Conservation (phyloP, 1,284 basidiomycete genomes). For the Sutorius eximius region DNA sequence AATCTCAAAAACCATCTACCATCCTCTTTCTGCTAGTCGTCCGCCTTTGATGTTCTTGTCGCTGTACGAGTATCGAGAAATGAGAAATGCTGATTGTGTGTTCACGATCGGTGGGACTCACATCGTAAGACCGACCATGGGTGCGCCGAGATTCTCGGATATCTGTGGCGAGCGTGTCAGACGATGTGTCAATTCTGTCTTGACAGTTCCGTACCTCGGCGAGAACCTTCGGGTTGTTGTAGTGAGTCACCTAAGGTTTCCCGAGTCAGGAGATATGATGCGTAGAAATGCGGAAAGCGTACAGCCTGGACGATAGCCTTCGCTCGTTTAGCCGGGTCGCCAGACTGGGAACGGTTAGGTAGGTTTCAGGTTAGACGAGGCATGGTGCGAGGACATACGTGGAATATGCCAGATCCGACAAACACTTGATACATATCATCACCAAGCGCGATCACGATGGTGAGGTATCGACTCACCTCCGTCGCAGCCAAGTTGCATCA, state of each 20-base stretch:
- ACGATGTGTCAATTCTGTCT: background rate
- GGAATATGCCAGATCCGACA: slow-evolving; percentile 94
- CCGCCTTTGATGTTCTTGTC: slow-evolving; percentile 67
- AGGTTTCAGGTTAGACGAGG: slow-evolving; percentile 1
- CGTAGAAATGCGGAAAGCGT: slow-evolving; percentile 24
- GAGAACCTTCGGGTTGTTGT: slow-evolving; percentile 87
- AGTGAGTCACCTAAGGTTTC: slow-evolving; percentile 77
- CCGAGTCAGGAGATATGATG: slow-evolving; percentile 6
- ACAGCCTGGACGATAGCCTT: slow-evolving; percentile 97
- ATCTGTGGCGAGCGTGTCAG: slow-evolving; percentile 46
- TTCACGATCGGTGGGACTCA: slow-evolving; percentile 39
- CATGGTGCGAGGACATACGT: slow-evolving; percentile 50
- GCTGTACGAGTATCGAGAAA: slow-evolving; percentile 36
- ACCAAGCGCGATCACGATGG: slow-evolving; percentile 6
- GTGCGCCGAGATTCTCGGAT: slow-evolving; percentile 85
- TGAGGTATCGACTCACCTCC: slow-evolving; percentile 65
- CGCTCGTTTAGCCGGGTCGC: slow-evolving; percentile 91
- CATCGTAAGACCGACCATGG: slow-evolving; percentile 95
- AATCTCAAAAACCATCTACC: slow-evolving; percentile 36
- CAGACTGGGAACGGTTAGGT: slow-evolving; percentile 57
- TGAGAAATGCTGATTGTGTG: slow-evolving; percentile 1
- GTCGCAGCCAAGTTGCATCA: slow-evolving; percentile 99
- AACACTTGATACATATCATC: slow-evolving; percentile 56
- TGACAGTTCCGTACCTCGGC: slow-evolving; percentile 56
- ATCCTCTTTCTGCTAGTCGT: slow-evolving; percentile 48